Conservation (phyloP, 179 eudicot genomes). For the Nepenthes alata region DNA sequence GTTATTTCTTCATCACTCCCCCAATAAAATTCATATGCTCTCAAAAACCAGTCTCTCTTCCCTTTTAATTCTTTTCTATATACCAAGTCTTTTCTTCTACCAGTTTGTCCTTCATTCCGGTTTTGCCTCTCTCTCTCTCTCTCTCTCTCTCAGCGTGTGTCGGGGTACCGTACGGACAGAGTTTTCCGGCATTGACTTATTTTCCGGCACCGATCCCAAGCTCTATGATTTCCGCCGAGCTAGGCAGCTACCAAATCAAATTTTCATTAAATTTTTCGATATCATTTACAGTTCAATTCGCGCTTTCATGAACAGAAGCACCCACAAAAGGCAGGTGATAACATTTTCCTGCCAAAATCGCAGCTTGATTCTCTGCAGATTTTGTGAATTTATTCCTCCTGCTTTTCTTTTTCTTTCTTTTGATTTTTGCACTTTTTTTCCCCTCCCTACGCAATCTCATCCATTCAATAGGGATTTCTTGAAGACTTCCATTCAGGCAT, state of each 20-base stretch:
- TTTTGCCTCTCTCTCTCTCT: too few species aligned
- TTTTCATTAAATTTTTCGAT: not conserved
- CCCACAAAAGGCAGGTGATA: not conserved
- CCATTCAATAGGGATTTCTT: too few species aligned
- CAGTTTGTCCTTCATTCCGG: too few species aligned
- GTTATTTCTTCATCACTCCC: too few species aligned
- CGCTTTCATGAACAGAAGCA: not conserved
- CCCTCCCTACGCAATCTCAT: constrained; percentile 1
- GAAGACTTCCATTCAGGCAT: too few species aligned
- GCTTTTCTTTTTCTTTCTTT: too few species aligned
- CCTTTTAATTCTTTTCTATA: too few species aligned
- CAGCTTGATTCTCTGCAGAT: constrained; percentile 7
- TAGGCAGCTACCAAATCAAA: not conserved
- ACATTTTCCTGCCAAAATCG: constrained; percentile 1
- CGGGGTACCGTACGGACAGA: too few species aligned
- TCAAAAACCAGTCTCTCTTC: too few species aligned
- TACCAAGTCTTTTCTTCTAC: too few species aligned
- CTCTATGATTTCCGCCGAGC: not conserved
- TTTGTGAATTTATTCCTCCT: constrained; percentile 3
- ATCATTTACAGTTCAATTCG: not conserved
- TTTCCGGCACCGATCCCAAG: not conserved
- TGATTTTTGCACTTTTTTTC: not conserved
- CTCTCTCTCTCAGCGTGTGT: too few species aligned
- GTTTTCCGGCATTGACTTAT: not conserved
- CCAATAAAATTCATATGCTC: too few species aligned